A percentile compares a stretch with the other conserved stretches of the same genome.
Conservation (phyloP, 2,329 filamentous ascomycete species). For the Fusarium nygamai region DNA sequence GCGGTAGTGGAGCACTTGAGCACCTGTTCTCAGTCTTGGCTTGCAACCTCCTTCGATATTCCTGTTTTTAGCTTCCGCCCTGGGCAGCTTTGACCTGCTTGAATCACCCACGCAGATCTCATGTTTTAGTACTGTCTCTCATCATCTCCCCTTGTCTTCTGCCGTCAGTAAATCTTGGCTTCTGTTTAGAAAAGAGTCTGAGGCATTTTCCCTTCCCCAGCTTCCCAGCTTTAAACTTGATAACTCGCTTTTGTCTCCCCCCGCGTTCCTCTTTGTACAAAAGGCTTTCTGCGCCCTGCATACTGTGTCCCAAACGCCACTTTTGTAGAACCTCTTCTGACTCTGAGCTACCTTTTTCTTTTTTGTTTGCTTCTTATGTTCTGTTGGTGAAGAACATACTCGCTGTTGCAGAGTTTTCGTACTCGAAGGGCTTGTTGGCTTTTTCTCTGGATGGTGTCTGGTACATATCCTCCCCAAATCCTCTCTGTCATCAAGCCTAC, state of each 20-base stretch:
- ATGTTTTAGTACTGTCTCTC: constrained; percentile 33
- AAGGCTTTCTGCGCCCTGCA: constrained; percentile 19
- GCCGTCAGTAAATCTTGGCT: constrained; percentile 18
- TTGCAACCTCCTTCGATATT: constrained; percentile 1
- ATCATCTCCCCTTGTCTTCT: constrained; percentile 22
- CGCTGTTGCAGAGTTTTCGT: neutral
- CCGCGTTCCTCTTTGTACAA: constrained; percentile 10
- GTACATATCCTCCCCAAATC: neutral
- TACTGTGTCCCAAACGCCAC: neutral
- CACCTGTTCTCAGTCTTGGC: constrained; percentile 4
- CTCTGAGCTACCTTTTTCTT: neutral
- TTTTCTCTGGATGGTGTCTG: neutral
- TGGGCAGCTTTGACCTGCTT: constrained; percentile 4
- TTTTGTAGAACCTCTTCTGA: neutral
- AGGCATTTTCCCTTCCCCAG: constrained; percentile 17
- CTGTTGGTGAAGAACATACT: neutral
- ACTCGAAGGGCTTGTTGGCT: neutral
- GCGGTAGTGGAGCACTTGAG: neutral
- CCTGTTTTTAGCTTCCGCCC: constrained; percentile 17
- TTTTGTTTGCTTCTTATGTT: neutral
- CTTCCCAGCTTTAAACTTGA: neutral
- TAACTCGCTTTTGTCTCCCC: neutral
- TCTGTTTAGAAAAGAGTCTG: constrained; percentile 3
- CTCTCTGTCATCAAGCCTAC: neutral
- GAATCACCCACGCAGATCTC: constrained; percentile 32